phyloP scores from a whole-genome alignment of 352 stramenopile species.

The Thalassiosira hispida region DNA sequence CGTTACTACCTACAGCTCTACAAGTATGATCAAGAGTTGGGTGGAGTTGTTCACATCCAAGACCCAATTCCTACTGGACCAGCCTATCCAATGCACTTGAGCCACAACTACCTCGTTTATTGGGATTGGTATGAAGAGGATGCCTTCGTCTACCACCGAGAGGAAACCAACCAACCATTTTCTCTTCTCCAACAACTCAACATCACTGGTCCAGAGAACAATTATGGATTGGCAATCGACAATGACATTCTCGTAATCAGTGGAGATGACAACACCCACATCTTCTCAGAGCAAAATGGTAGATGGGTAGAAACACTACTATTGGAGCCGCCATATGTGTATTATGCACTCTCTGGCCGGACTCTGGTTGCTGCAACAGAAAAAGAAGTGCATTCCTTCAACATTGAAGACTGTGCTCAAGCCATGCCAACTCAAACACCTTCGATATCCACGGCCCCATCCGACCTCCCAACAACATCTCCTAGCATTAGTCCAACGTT shows the following conservation, averaged over 20 bases:
- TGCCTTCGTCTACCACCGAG: slow-evolving; percentile 5
- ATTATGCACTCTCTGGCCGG: slow-evolving; percentile 12
- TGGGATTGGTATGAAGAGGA: neutral
- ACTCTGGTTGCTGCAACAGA: neutral
- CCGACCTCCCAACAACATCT: neutral
- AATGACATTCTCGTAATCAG: neutral
- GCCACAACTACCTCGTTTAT: slow-evolving; percentile 5
- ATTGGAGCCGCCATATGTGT: neutral
- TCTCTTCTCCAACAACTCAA: neutral
- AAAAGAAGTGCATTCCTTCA: slow-evolving; percentile 4
- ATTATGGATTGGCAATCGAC: neutral
- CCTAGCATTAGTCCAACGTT: neutral
- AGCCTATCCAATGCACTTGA: neutral
- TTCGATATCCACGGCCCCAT: neutral
- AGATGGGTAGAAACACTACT: slow-evolving; percentile 1
- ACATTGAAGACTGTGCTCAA: slow-evolving; percentile 18
- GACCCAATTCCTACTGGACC: neutral
- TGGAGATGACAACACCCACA: neutral
- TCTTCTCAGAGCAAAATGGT: slow-evolving; percentile 18
- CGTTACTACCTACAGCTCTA: slow-evolving; percentile 5
- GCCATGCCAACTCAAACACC: slow-evolving; percentile 11
- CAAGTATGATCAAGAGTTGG: neutral
- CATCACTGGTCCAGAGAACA: neutral
- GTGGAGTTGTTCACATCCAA: neutral
- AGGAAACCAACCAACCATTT: neutral